Evolutionary conservation across 768 basidiomycete species (phyloP), one percentile per base, ranked within the genome.

Genomic region (Auricularia cornea): DNA sequence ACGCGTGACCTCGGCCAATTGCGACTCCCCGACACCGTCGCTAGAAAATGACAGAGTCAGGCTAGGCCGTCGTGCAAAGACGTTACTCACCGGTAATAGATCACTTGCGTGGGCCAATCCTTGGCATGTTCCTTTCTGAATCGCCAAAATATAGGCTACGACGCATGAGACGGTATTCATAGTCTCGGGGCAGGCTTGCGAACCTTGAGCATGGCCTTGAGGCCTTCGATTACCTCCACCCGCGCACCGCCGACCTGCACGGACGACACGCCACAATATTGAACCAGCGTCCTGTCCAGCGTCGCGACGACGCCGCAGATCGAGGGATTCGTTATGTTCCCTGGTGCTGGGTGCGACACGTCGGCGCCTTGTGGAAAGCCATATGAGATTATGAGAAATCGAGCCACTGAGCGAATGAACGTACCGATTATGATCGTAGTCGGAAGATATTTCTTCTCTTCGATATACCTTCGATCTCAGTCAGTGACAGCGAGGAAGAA

Each of bases 221-320:
- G 66, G 11, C 73, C 66, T 1, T 64, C 65, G 20, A 78, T 76
- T 33, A 74, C 70, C 62, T 77, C 77, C 3, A 62, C 59, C 1
- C 76, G 69, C 6, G 73, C 70, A 3, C 60, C 56, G 54, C 54
- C 54, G 11, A 57, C 20, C 63, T 78, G 76, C 3, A 74, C 71
- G n/a, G 52, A 60, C 3, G 70, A 62, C 40, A 63, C 65, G 3
- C 71, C 71, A 0, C 66, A 66, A 59, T 88, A 90, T 14, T 73
- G 75, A 20, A 78, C 78, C 0, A 78, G 82, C 0, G 70, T 62
- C 1, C 0, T 14, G 60, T 89, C 84, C 29, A 75, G 74, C 0
- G 87, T 89, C 2, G 78, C 83, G 0, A 90, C 89, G 0, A 89
- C 68, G 1, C 81, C 79, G 0, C 87, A 78, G 0, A 88, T 75